Evolutionary conservation across 495 filamentous ascomycete genomes (phyloP).

Genomic region (Pyrenula massariospora): DNA sequence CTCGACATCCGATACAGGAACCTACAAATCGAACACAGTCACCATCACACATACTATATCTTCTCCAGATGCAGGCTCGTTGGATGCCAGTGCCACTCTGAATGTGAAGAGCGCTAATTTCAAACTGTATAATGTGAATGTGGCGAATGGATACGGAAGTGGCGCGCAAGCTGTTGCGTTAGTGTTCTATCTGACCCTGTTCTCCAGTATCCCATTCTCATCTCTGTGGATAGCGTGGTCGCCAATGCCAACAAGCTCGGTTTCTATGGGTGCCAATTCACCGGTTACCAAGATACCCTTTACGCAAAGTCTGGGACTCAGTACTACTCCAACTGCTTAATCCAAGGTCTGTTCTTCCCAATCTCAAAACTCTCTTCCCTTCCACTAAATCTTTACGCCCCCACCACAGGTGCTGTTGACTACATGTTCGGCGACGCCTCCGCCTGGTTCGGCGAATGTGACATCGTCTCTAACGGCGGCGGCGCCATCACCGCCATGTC

Average conservation of each 20-base stretch:
- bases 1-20: slow-evolving; percentile 39
- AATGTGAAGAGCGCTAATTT: slow-evolving; percentile 37
- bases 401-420: slow-evolving; percentile 30
- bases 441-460: slow-evolving; percentile 52
- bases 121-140: slow-evolving; percentile 52
- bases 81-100: slow-evolving; percentile 42
- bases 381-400: too few species aligned
- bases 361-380: too few species aligned
- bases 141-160: slow-evolving; percentile 36
- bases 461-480: slow-evolving; percentile 41
- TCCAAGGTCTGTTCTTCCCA: slow-evolving; percentile 32
- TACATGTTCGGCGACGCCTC: slow-evolving; percentile 58
- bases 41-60: slow-evolving; percentile 43
- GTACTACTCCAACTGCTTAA: slow-evolving; percentile 42
- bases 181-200: slow-evolving; percentile 6
- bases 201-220: too few species aligned
- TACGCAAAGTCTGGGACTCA: slow-evolving; percentile 45
- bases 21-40: slow-evolving; percentile 46
- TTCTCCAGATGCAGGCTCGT: slow-evolving; percentile 30
- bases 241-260: slow-evolving; percentile 37
- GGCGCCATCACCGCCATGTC: slow-evolving; percentile 47
- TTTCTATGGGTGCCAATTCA: slow-evolving; percentile 48
- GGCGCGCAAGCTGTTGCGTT: slow-evolving; percentile 25
- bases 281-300: slow-evolving; percentile 54
- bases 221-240: slow-evolving; percentile 29